Evolutionary conservation across 805 yeast genomes (phyloP).

Genomic region (Nakazawaea wyomingensis): DNA sequence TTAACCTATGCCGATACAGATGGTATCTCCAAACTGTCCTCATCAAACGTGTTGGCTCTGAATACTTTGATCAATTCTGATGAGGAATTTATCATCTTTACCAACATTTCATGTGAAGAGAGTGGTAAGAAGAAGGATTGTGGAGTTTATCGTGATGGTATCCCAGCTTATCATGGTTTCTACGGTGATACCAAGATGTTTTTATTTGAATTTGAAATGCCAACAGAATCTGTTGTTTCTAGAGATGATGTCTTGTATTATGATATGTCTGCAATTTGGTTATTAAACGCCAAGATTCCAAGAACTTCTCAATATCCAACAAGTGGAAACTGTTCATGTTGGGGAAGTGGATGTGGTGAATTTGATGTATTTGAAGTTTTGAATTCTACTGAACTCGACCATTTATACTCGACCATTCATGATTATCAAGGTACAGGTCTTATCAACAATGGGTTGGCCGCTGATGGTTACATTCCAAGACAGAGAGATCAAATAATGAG

Average conservation of each 20-base stretch:
- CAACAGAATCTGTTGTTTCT: slow-evolving; percentile 39
- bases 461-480: slow-evolving; percentile 53
- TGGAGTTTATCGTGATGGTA: slow-evolving; percentile 71
- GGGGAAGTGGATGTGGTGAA: slow-evolving; percentile 78
- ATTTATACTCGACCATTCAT: slow-evolving; percentile 65
- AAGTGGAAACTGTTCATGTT: slow-evolving; percentile 63
- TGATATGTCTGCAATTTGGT: slow-evolving; percentile 76
- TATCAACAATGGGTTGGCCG: slow-evolving; percentile 55
- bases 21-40: slow-evolving; percentile 44
- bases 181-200: slow-evolving; percentile 66
- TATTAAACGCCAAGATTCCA: slow-evolving; percentile 66
- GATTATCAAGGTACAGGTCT: slow-evolving; percentile 70
- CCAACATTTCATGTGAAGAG: slow-evolving; percentile 50
- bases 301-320: slow-evolving; percentile 68
- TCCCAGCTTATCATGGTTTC: slow-evolving; percentile 71
- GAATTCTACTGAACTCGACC: slow-evolving; percentile 51
- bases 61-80: slow-evolving; percentile 49
- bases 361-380: slow-evolving; percentile 71
- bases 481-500: slow-evolving; percentile 44
- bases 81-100: slow-evolving; percentile 55
- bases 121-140: slow-evolving; percentile 56
- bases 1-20: slow-evolving; percentile 55
- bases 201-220: slow-evolving; percentile 65
- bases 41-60: slow-evolving; percentile 42
- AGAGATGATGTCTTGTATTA: slow-evolving; percentile 31